Percentiles rank a stretch among this genome's conserved stretches.
Evolutionary conservation across 495 filamentous ascomycete species (phyloP).

Genomic region (Niebla homalea): DNA sequence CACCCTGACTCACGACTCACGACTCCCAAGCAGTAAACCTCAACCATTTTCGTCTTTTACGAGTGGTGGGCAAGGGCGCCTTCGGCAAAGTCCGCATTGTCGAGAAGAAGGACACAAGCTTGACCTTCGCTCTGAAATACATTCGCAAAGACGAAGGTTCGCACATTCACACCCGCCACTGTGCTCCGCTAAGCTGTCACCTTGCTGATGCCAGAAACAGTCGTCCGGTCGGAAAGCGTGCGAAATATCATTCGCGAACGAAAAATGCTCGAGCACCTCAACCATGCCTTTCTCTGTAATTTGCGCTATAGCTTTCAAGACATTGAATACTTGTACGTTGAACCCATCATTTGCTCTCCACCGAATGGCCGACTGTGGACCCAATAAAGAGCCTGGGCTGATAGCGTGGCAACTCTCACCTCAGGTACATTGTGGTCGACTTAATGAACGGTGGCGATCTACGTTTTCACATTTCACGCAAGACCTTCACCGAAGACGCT

Average conservation of each 20-base stretch:
- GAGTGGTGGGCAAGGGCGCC: constrained; percentile 93
- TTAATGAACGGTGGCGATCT: constrained; percentile 97
- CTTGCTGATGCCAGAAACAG: constrained; percentile 33
- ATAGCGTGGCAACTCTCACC: constrained; percentile 10
- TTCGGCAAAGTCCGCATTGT: constrained; percentile 99
- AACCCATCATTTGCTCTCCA: neutral
- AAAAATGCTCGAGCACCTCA: constrained; percentile 93
- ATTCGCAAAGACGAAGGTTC: constrained; percentile 97
- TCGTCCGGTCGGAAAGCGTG: constrained; percentile 94
- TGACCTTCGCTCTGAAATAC: constrained; percentile 93
- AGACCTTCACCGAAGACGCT: constrained; percentile 95
- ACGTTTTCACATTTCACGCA: constrained; percentile 94
- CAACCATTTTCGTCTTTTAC: constrained; percentile 88
- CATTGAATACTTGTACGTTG: constrained; percentile 88
- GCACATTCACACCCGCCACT: constrained; percentile 16
- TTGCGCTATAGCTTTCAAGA: constrained; percentile 98
- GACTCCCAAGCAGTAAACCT: constrained; percentile 57
- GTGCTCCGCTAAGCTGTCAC: neutral
- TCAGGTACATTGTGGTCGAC: constrained; percentile 92
- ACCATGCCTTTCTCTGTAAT: constrained; percentile 97
- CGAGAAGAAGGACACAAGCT: constrained; percentile 86
- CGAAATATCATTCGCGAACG: constrained; percentile 95
- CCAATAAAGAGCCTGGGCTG: neutral
- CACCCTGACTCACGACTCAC: constrained; percentile 7
- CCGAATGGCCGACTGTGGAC: neutral